Conservation (phyloP, 169 alveolate genomes). For the Plasmodium knowlesi region DNA sequence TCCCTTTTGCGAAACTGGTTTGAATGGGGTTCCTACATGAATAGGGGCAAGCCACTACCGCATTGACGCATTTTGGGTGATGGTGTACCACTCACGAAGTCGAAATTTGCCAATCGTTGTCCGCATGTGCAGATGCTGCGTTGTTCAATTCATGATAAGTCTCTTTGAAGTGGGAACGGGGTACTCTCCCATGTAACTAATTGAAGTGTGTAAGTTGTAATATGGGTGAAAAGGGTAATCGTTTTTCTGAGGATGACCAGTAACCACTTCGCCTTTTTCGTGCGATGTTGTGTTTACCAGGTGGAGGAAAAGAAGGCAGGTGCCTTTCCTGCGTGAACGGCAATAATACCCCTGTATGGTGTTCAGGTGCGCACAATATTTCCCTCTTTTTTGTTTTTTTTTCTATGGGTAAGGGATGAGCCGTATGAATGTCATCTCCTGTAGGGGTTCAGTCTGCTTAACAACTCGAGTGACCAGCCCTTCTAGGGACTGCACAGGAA, state of each 20-base stretch:
- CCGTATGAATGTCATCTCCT: background rate
- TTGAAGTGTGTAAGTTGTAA: background rate
- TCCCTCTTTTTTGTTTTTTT: background rate
- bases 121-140: background rate
- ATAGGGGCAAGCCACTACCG: background rate
- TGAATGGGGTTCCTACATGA: background rate
- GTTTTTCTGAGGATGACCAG: background rate
- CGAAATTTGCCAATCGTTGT: background rate
- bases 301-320: background rate
- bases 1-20: background rate
- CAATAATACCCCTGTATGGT: background rate
- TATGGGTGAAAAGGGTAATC: background rate
- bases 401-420: background rate
- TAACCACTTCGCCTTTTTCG: background rate
- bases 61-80: background rate
- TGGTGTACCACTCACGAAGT: background rate
- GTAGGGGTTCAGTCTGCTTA: background rate
- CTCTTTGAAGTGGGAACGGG: background rate
- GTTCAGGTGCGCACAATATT: background rate
- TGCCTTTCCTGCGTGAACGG: background rate
- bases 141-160: background rate
- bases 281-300: background rate
- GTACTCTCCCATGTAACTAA: background rate
- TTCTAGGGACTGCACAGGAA: background rate
- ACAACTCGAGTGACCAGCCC: background rate